Evolutionary conservation across 73 alveolate species (phyloP).

Genomic region (Strombidium stylifer): DNA sequence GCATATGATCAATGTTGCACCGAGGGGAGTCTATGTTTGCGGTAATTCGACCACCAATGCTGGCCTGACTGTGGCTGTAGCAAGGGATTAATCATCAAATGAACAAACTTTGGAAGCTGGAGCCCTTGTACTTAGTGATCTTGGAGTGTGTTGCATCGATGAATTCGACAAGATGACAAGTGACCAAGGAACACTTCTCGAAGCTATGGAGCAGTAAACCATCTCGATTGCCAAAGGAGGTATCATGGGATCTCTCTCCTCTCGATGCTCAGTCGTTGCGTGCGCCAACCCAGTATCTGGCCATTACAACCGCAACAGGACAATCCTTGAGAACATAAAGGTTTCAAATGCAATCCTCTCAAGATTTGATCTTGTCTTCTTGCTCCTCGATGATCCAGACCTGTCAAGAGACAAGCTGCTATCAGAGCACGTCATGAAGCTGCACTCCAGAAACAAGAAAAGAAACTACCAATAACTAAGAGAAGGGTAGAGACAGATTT

Average conservation of each 20-base stretch:
- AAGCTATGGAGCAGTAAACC: constrained; percentile 90
- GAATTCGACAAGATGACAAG: constrained; percentile 90
- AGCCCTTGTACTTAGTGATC: constrained; percentile 81
- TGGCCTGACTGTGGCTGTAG: constrained; percentile 83
- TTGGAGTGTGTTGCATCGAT: constrained; percentile 91
- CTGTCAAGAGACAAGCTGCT: constrained; percentile 67
- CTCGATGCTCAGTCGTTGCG: constrained; percentile 82
- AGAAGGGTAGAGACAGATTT: no score
- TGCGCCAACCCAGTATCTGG: constrained; percentile 86
- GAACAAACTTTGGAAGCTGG: constrained; percentile 87
- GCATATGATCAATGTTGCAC: constrained; percentile 67
- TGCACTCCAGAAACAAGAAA: constrained; percentile 59
- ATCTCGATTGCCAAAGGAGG: constrained; percentile 90
- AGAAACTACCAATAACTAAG: no score
- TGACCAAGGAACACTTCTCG: constrained; percentile 74
- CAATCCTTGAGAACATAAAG: constrained; percentile 67
- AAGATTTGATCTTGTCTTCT: constrained; percentile 83
- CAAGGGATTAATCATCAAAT: constrained; percentile 55
- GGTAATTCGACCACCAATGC: constrained; percentile 87
- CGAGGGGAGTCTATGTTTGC: constrained; percentile 82
- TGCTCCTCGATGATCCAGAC: constrained; percentile 87
- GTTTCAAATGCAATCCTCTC: constrained; percentile 77
- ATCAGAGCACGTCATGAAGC: constrained; percentile 83
- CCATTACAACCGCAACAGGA: constrained; percentile 67
- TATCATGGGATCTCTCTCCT: constrained; percentile 75